Percentiles rank a stretch among this genome's conserved stretches.
Conservation (phyloP, 768 basidiomycete species). For the Asterophora lycoperdoides region DNA sequence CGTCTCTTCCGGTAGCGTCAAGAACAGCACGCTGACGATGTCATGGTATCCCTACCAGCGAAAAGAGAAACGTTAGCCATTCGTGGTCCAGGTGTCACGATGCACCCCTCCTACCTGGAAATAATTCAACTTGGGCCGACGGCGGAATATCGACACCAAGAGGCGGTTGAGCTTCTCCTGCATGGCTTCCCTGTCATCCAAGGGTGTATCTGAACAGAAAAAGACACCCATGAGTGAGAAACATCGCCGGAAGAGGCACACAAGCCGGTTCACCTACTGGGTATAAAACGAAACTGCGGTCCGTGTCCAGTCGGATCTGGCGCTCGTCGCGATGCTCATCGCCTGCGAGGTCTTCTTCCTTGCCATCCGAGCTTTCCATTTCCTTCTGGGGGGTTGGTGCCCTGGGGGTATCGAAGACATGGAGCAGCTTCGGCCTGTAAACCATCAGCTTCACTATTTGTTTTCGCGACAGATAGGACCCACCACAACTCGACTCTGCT, state of each 20-base stretch:
- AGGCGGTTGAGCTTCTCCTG: conserved; percentile 67
- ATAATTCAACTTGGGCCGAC: conserved; percentile 69
- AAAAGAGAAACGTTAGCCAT: neutral
- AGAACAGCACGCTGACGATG: conserved; percentile 77
- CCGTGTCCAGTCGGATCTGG: conserved; percentile 85
- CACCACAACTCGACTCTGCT: conserved; percentile 57
- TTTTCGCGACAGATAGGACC: conserved; percentile 13
- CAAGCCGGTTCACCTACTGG: conserved; percentile 62
- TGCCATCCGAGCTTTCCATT: neutral
- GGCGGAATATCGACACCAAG: conserved; percentile 71
- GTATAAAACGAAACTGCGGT: conserved; percentile 91
- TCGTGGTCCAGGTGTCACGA: too few species aligned
- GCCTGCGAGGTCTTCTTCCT: conserved; percentile 7
- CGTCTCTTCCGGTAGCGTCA: conserved; percentile 62
- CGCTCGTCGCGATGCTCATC: conserved; percentile 69
- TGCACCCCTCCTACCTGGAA: too few species aligned
- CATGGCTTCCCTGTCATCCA: conserved; percentile 47
- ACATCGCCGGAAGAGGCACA: neutral
- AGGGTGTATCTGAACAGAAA: conserved; percentile 12
- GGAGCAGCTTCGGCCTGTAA: conserved; percentile 17
- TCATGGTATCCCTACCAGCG: conserved; percentile 83
- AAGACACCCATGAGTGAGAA: neutral
- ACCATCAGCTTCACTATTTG: neutral
- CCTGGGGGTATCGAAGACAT: conserved; percentile 1
- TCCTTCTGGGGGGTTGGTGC: neutral